phyloP scores from a whole-genome alignment of 202 grass and related monocot genomes.

The Bolboschoenoplectus hybrid region DNA sequence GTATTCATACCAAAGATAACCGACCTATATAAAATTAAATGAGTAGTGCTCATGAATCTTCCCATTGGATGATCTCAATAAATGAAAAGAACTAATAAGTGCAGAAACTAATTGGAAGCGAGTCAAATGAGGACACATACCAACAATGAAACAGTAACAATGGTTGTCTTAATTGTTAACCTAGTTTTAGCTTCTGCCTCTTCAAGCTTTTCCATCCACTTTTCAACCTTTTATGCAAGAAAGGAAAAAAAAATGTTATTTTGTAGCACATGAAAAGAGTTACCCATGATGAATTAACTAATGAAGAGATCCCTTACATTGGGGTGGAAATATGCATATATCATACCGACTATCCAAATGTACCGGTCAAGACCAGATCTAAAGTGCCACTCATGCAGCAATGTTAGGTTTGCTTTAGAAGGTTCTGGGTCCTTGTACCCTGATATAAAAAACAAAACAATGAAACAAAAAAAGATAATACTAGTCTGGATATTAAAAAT shows the following conservation, averaged over 20 bases:
- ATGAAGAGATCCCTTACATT: conserved; percentile 56
- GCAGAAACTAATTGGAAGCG: not conserved
- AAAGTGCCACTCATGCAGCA: conserved; percentile 95
- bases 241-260: conserved; percentile 18
- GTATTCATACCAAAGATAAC: conserved; percentile 91
- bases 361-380: conserved; percentile 96
- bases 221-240: conserved; percentile 68
- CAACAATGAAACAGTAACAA: conserved; percentile 71
- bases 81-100: conserved; percentile 14
- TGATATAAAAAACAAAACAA: conserved; percentile 45
- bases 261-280: conserved; percentile 8
- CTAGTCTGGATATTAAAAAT: not conserved
- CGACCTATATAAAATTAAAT: conserved; percentile 57
- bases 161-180: conserved; percentile 68
- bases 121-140: conserved; percentile 48
- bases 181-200: conserved; percentile 85
- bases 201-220: conserved; percentile 94
- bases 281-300: not conserved
- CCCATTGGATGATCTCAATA: not conserved
- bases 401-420: conserved; percentile 70
- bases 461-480: not conserved
- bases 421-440: conserved; percentile 90
- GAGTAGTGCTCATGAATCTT: conserved; percentile 11
- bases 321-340: conserved; percentile 96
- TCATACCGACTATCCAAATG: conserved; percentile 97